Conservation (phyloP, 164 flowering plant species). For the Annona cherimola region DNA sequence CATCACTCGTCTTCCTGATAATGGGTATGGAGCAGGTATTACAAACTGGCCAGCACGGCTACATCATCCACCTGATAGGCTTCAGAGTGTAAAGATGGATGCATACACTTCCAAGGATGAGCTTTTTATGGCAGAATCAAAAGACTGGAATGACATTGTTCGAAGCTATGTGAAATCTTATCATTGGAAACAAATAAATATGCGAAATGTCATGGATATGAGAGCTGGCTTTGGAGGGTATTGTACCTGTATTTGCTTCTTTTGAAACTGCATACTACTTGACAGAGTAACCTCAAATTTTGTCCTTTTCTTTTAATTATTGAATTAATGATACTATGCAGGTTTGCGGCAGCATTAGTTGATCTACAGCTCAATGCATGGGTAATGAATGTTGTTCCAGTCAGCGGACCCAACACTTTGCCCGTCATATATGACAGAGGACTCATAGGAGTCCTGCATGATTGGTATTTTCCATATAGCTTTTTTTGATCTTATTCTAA, state of each 20-base stretch:
- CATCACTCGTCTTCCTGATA: constrained; percentile 76
- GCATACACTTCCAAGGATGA: constrained; percentile 77
- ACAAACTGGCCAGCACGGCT: constrained; percentile 83
- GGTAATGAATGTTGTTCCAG: constrained; percentile 90
- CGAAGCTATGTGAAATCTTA: constrained; percentile 53
- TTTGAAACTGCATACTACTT: neutral
- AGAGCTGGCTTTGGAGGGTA: constrained; percentile 98
- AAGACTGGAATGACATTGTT: constrained; percentile 76
- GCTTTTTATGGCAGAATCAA: constrained; percentile 79
- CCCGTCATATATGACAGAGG: constrained; percentile 91
- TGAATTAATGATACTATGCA: constrained; percentile 19
- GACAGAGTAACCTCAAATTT: neutral
- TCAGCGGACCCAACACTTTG: constrained; percentile 72
- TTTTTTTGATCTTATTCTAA: too few relatives aligned
- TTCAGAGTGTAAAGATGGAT: constrained; percentile 71
- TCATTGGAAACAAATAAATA: constrained; percentile 57
- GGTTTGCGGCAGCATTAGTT: constrained; percentile 83
- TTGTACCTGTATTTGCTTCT: neutral
- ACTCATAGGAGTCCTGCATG: constrained; percentile 85
- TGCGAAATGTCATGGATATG: constrained; percentile 95
- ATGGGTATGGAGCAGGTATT: constrained; percentile 72
- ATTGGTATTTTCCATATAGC: constrained; percentile 45
- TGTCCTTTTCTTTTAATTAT: neutral
- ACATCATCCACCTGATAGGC: constrained; percentile 78
- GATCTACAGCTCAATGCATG: constrained; percentile 56